Conservation (phyloP, 345 rosid species). For the Acer campestre region DNA sequence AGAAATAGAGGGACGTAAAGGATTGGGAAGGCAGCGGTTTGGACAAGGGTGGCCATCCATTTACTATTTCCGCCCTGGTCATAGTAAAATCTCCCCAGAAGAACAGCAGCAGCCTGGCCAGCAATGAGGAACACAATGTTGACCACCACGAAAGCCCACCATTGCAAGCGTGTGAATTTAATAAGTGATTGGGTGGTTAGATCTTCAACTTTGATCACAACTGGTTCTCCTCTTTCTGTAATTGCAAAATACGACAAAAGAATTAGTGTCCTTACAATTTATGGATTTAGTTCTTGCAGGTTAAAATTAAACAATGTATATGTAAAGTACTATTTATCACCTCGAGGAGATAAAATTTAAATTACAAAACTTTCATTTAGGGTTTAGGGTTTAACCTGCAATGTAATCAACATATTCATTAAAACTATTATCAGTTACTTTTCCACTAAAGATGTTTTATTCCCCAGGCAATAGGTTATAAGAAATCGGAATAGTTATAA, state of each 20-base stretch:
- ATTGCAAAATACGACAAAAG: not conserved
- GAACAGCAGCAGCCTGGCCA: constrained; percentile 71
- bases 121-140: constrained; percentile 50
- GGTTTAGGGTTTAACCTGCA: not conserved
- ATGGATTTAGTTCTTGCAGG: not conserved
- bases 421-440: not conserved
- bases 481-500: not conserved
- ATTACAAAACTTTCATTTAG: not conserved
- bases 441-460: not conserved
- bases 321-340: not conserved
- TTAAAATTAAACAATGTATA: not conserved
- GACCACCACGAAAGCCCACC: constrained; percentile 58
- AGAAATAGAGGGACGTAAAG: constrained; percentile 56
- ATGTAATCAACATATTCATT: not conserved
- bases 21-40: constrained; percentile 69
- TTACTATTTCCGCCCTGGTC: constrained; percentile 68
- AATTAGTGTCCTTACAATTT: not conserved
- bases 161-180: constrained; percentile 50
- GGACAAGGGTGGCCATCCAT: constrained; percentile 71
- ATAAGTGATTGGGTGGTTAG: constrained; percentile 20
- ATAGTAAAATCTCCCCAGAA: constrained; percentile 67
- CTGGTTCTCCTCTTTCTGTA: constrained; percentile 42
- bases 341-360: not conserved
- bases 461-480: not conserved
- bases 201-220: constrained; percentile 25